These are phyloP conservation scores for Botrytis fabae DNA, from an alignment of 2,329 filamentous ascomycete genomes.

Conservation along the genomic window DNA sequence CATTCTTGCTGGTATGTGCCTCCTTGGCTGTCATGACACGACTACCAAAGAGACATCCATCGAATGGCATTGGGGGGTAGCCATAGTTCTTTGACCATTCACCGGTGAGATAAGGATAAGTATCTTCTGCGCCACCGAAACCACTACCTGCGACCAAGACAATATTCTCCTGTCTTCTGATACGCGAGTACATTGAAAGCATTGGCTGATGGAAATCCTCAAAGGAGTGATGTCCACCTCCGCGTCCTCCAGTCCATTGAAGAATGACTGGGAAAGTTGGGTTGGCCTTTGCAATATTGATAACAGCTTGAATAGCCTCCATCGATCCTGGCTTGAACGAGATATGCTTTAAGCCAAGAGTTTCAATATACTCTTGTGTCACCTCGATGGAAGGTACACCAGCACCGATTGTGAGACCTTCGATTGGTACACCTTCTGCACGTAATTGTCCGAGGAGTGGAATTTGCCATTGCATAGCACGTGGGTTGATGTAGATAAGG, in stretches of 20 bases:
- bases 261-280: slow-evolving; percentile 88
- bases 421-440: slow-evolving; percentile 83
- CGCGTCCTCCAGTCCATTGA: slow-evolving; percentile 93
- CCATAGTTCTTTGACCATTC: slow-evolving; percentile 84
- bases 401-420: slow-evolving; percentile 88
- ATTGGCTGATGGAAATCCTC: slow-evolving; percentile 95
- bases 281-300: slow-evolving; percentile 94
- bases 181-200: slow-evolving; percentile 85
- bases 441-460: slow-evolving; percentile 78
- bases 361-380: slow-evolving; percentile 90
- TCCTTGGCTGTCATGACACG: slow-evolving; percentile 96
- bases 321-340: slow-evolving; percentile 90
- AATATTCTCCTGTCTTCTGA: slow-evolving; percentile 82
- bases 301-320: slow-evolving; percentile 83
- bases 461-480: slow-evolving; percentile 91
- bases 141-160: slow-evolving; percentile 88
- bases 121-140: slow-evolving; percentile 86
- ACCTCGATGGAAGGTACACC: slow-evolving; percentile 93
- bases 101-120: slow-evolving; percentile 89
- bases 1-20: slow-evolving; percentile 80
- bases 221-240: slow-evolving; percentile 90
- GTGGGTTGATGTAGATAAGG: slow-evolving; percentile 86
- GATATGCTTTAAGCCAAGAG: slow-evolving; percentile 88
- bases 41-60: slow-evolving; percentile 86
- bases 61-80: slow-evolving; percentile 91